Evolutionary conservation across 2,329 filamentous ascomycete species (phyloP).

Genomic region (Exophiala alcalophila): DNA sequence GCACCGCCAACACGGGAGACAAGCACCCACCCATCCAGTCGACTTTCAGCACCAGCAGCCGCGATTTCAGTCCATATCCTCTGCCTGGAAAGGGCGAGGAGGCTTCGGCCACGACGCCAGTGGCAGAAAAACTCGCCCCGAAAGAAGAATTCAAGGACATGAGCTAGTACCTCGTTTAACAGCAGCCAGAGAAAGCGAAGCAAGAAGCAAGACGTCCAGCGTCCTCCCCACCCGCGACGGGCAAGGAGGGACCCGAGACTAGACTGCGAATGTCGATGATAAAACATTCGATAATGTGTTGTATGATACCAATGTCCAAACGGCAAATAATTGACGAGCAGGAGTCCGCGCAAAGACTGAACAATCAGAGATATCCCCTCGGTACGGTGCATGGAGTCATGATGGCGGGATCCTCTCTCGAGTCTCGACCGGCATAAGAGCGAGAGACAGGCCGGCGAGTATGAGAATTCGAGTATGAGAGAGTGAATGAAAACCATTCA

Average conservation of each 20-base stretch:
- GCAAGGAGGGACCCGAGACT: constrained; percentile 2
- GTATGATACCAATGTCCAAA: too few species aligned
- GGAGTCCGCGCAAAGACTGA: too few species aligned
- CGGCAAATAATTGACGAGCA: too few species aligned
- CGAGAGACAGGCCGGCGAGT: too few species aligned
- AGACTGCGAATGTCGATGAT: constrained; percentile 8
- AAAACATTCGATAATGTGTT: constrained; percentile 24
- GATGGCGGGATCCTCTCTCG: too few species aligned
- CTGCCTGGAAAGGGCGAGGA: constrained; percentile 19
- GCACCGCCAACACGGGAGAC: constrained; percentile 24
- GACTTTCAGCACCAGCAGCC: constrained; percentile 52
- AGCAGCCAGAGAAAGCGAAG: neutral
- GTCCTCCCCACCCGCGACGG: neutral
- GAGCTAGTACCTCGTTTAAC: constrained; percentile 5
- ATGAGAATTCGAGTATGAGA: too few species aligned
- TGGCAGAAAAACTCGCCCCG: constrained; percentile 7
- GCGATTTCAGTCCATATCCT: constrained; percentile 40
- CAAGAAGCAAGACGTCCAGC: neutral
- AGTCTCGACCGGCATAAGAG: too few species aligned
- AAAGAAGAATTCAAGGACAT: constrained; percentile 5
- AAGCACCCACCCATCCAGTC: constrained; percentile 48
- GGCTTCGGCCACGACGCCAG: constrained; percentile 1
- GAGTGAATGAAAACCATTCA: too few species aligned
- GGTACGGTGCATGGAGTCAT: too few species aligned
- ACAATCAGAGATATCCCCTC: too few species aligned